Base-by-base conservation (phyloP, 2,329 filamentous ascomycete species). In the Hypoxylon sp. region DNA sequence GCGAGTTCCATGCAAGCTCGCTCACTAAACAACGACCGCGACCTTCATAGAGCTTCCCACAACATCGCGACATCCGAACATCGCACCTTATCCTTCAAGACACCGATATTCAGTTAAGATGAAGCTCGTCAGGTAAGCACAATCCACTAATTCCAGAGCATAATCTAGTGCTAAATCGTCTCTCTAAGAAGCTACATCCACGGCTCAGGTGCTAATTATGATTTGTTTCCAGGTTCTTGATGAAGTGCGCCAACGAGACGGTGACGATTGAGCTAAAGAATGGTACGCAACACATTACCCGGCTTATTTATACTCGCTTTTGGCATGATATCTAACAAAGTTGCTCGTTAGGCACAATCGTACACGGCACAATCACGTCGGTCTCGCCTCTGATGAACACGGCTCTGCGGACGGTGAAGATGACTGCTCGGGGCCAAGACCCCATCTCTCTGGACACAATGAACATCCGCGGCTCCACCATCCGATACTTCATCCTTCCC, bases 321-420 rank as follows among this genome's bases (percentile, higher is more conserved):
- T 24, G n/a, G 18, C 48, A 22, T 28, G 7, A 40, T 9, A 48
- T 59, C 65, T 61, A 40, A 61, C 42, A n/a, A 46, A 54, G 24
- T 20, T 20, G 50, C 26, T 48, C 12, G 36, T 61, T 74, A 96
- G 93, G 95, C 80, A 97, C 96, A 73, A 96, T 98, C 76, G 88
- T 98, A 73, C 92, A 97, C 80, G 96, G 96, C 82, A 98, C 96
- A 72, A 97, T 99, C 79, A 93, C 94, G 64, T 96, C 93, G 36
- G 94, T 99, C 74, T 96, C 94, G 5, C 96, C 96, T 9, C 93
- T 97, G 81, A 99, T 99, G 96, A 99, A 99, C 85, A 97, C 94
- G 61, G 91, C 94, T 51, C 88, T 99, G 64, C 93, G 94, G 76
- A 93, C 92, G 67, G 95, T 98, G 77, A 98, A 97, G 83, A 97